Evolutionary conservation across 2,329 filamentous ascomycete species (phyloP), one percentile per base, ranked within the genome.

Genomic region (Fusarium armeniacum): DNA sequence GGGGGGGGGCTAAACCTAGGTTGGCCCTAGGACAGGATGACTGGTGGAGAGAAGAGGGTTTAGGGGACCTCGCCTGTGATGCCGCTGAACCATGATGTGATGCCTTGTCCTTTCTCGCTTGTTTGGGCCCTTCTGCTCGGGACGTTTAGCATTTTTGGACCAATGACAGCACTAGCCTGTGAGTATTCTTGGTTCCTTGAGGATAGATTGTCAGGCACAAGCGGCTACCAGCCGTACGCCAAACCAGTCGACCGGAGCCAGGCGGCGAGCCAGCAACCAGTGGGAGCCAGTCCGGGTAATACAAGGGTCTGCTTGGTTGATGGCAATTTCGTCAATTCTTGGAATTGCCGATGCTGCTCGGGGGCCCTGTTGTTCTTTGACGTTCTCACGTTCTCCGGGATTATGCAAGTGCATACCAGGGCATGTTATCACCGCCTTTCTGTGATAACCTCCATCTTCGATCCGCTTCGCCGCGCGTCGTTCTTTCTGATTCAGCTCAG

Each of bases 141-240:
- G 24, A 55, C 32, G 32, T 36, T 28, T 24, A 45, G 26, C 38
- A 38, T n/a, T 18, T 16, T 35, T 38, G 28, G 32, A 7, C 62
- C 63, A 66, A 66, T 66, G 24, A 36, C 12, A 35, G 15, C n/a
- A 13, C 32, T 40, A 18, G 16, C 12, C 41, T 6, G 33, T 26
- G 22, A 24, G n/a, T 41, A 50, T 36, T 50, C 52, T 51, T 71
- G 45, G 50, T 65, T 50, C 33, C 41, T 71, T 46, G 20, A 46
- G 56, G 22, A 58, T 71, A 43, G 68, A 71, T 71, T 69, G 59
- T 69, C 64, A 71, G 68, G 68, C 38, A 71, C 68, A 30, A 60
- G 53, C 56, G 57, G 45, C 49, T 41, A 69, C 52, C 67, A 60
- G 36, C 62, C 52, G 55, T 67, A 53, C 52, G 66, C 66, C 67